A percentile compares a stretch with the other conserved stretches of the same genome.
phyloP scores from a whole-genome alignment of 441 rosid species.

The Dalechampia spathulata region DNA sequence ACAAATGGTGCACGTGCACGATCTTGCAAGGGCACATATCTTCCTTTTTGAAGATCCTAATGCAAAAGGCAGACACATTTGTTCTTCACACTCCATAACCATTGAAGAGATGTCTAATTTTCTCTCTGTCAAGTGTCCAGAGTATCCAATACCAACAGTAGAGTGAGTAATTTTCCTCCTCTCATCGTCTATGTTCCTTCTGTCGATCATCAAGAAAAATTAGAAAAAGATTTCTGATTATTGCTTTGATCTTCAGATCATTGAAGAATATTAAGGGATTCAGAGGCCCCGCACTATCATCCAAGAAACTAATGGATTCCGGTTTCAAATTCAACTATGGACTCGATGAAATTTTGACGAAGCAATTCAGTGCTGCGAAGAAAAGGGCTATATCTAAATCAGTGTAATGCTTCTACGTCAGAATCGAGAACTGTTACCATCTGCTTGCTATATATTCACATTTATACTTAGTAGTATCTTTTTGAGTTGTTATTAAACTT shows the following conservation, averaged over 20 bases:
- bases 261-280: slow-evolving; percentile 21
- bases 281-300: slow-evolving; percentile 8
- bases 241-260: slow-evolving; percentile 11
- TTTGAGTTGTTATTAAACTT: neutral
- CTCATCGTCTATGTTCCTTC: neutral
- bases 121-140: slow-evolving; percentile 31
- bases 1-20: slow-evolving; percentile 30
- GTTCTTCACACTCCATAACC: slow-evolving; percentile 21
- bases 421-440: neutral
- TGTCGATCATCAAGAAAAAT: no score
- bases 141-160: slow-evolving; percentile 26
- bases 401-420: neutral
- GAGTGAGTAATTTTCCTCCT: slow-evolving; percentile 25
- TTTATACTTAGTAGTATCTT: no score
- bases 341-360: slow-evolving; percentile 26
- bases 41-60: slow-evolving; percentile 26
- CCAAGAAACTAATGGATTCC: slow-evolving; percentile 26
- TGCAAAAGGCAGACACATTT: slow-evolving; percentile 31
- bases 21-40: slow-evolving; percentile 31
- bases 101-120: slow-evolving; percentile 22
- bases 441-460: no score
- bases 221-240: no score
- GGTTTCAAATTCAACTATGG: slow-evolving; percentile 29
- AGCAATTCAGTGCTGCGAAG: slow-evolving; percentile 32
- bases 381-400: slow-evolving; percentile 21